Evolutionary conservation across 2,329 filamentous ascomycete species (phyloP).

Genomic region (Calonectria montana): DNA sequence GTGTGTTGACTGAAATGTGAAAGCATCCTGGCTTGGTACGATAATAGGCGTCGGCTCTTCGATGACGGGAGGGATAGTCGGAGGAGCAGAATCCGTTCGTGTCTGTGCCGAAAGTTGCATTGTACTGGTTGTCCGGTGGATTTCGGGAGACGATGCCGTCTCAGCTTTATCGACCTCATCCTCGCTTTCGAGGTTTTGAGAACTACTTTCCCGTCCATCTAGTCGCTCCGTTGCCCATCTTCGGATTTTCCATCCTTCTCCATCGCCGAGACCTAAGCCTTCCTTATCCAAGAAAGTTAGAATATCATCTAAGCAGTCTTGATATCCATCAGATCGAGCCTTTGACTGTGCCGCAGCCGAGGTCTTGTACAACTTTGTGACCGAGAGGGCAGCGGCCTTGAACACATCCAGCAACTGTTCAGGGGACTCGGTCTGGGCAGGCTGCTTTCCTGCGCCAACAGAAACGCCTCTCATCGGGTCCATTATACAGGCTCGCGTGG

Average conservation of each 20-base stretch:
- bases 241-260: slow-evolving; percentile 75
- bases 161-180: slow-evolving; percentile 76
- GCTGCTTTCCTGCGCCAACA: slow-evolving; percentile 43
- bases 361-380: slow-evolving; percentile 96
- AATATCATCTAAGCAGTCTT: slow-evolving; percentile 92
- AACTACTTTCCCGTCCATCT: slow-evolving; percentile 68
- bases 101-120: slow-evolving; percentile 47
- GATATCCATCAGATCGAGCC: slow-evolving; percentile 85
- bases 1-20: slow-evolving; percentile 77
- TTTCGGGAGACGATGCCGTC: slow-evolving; percentile 67
- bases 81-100: slow-evolving; percentile 41
- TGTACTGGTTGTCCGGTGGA: slow-evolving; percentile 60
- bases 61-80: slow-evolving; percentile 38
- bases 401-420: slow-evolving; percentile 87
- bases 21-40: slow-evolving; percentile 69
- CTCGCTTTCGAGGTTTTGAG: slow-evolving; percentile 71
- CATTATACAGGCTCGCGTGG: slow-evolving; percentile 34
- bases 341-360: slow-evolving; percentile 82
- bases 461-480: slow-evolving; percentile 48
- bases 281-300: slow-evolving; percentile 87
- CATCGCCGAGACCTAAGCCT: slow-evolving; percentile 80
- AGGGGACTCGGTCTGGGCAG: slow-evolving; percentile 54
- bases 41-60: slow-evolving; percentile 53
- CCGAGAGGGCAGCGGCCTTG: slow-evolving; percentile 90
- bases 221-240: slow-evolving; percentile 77